Percentiles rank a stretch among this genome's conserved stretches.
Evolutionary conservation across 2,329 filamentous ascomycete species (phyloP).

Genomic region (Diaporthe helianthi): DNA sequence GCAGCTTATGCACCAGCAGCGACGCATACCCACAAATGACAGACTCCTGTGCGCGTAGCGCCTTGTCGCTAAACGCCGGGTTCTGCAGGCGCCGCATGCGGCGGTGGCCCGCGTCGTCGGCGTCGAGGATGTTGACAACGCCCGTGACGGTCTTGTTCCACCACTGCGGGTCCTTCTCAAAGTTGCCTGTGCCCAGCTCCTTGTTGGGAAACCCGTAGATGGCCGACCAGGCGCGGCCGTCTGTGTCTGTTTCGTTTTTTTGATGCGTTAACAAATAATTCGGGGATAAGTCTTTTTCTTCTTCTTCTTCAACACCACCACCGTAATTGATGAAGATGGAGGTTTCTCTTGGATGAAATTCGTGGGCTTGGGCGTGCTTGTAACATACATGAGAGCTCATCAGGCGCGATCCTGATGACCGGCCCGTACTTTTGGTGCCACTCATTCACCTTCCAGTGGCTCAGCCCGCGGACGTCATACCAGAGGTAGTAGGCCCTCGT

Average conservation of each 20-base stretch:
- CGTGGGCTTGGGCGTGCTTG: too few relatives aligned
- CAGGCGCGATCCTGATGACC: slow-evolving; percentile 27
- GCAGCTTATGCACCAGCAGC: slow-evolving; percentile 35
- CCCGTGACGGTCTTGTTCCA: slow-evolving; percentile 29
- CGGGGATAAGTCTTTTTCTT: neutral
- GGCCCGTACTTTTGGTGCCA: slow-evolving; percentile 29
- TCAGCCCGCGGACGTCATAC: slow-evolving; percentile 25
- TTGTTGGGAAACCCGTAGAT: slow-evolving; percentile 29
- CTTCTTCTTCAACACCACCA: too few relatives aligned
- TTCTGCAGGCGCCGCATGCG: slow-evolving; percentile 38
- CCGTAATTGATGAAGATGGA: neutral
- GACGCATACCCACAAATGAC: slow-evolving; percentile 36
- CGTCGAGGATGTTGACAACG: slow-evolving; percentile 28
- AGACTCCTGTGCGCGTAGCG: slow-evolving; percentile 39
- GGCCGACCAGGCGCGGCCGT: slow-evolving; percentile 20
- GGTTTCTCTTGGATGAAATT: neutral
- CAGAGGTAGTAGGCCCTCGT: slow-evolving; percentile 30
- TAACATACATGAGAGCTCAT: slow-evolving; percentile 22
- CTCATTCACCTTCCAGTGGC: slow-evolving; percentile 30
- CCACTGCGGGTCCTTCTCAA: slow-evolving; percentile 28
- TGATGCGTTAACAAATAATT: neutral
- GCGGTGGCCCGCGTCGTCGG: slow-evolving; percentile 32
- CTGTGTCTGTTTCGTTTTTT: neutral
- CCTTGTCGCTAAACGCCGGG: slow-evolving; percentile 41
- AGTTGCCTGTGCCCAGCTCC: slow-evolving; percentile 22